Conservation (phyloP, 148 eudicot genomes). For the Nyssa sinensis region DNA sequence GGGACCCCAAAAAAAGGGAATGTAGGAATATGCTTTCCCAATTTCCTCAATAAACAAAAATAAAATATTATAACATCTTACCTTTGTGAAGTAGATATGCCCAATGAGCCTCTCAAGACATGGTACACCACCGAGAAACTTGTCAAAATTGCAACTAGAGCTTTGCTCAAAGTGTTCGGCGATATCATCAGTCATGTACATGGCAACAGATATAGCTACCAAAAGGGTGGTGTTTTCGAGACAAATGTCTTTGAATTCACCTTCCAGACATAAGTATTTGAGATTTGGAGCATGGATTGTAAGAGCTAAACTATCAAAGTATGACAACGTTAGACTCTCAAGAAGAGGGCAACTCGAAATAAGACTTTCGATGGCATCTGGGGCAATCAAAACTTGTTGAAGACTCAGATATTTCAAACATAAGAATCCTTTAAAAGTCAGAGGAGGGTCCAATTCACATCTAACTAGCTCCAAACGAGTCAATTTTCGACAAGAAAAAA, state of each 20-base stretch:
- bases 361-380: slow-evolving; percentile 49
- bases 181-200: slow-evolving; percentile 55
- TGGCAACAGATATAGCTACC: slow-evolving; percentile 40
- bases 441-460: slow-evolving; percentile 61
- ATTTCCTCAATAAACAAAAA: too few relatives aligned
- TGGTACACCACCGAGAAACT: slow-evolving; percentile 56
- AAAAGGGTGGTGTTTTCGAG: slow-evolving; percentile 48
- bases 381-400: slow-evolving; percentile 49
- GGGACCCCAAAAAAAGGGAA: neutral
- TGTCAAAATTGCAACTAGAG: slow-evolving; percentile 45
- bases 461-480: slow-evolving; percentile 52
- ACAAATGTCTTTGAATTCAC: slow-evolving; percentile 54
- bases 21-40: too few relatives aligned
- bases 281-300: slow-evolving; percentile 56
- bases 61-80: slow-evolving; percentile 16
- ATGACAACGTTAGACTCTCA: slow-evolving; percentile 51
- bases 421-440: slow-evolving; percentile 44
- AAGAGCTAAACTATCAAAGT: slow-evolving; percentile 57
- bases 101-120: slow-evolving; percentile 50
- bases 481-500: slow-evolving; percentile 47
- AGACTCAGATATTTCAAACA: slow-evolving; percentile 48
- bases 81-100: slow-evolving; percentile 64
- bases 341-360: slow-evolving; percentile 57
- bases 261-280: slow-evolving; percentile 51
- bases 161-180: slow-evolving; percentile 54